Evolutionary conservation across 495 filamentous ascomycete genomes (phyloP), one percentile per base, ranked within the genome.

Genomic region (Neurospora sp.): DNA sequence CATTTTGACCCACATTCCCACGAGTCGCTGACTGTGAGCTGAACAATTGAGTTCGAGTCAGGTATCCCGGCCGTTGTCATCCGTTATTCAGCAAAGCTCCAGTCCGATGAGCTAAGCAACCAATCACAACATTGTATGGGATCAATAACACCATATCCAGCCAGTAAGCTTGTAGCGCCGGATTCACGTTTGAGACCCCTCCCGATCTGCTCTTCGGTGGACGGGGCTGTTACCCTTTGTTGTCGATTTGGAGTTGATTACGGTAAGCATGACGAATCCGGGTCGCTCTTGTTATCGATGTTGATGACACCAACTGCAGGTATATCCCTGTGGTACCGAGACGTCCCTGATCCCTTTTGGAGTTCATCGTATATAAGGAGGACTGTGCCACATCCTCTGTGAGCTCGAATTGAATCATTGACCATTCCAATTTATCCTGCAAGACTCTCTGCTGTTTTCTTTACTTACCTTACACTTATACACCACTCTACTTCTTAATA

Each of bases 401-500:
- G 4, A 11, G 4, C 10, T 22, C 4, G 22, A 22, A 5, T 27
- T 46, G n/a, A 9, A n/a, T 20, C 42, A 0, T 31, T 31, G 27
- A 31, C 27, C 42, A n/a, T 46, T n/a, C 44, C 40, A 46, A n/a
- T 14, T 53, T 12, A 14, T 27, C 48, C 48, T 35, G 3, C 14
- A 37, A 37, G 6, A 18, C 14, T 6, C 0, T 0, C 27, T 65
- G 14, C 7, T 61, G 6, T 61, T 7, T 35, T 8, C 12, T 11
- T 20, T 48, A 48, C 37, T 7, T 37, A 31, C 20, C 73, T 39
- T 72, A 70, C 27, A 22, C 46, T 72, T 14, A 38, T 44, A 46
- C 39, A 27, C 53, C 38, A 73, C 42, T 46, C 22, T 37, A 37
- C 59, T 40, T 40, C 46, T 37, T 37, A 37, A 78, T 76, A 75